A percentile compares a stretch with the other conserved stretches of the same genome.
phyloP scores from a whole-genome alignment of 2,329 filamentous ascomycete species.

The Aureobasidium subglaciale region DNA sequence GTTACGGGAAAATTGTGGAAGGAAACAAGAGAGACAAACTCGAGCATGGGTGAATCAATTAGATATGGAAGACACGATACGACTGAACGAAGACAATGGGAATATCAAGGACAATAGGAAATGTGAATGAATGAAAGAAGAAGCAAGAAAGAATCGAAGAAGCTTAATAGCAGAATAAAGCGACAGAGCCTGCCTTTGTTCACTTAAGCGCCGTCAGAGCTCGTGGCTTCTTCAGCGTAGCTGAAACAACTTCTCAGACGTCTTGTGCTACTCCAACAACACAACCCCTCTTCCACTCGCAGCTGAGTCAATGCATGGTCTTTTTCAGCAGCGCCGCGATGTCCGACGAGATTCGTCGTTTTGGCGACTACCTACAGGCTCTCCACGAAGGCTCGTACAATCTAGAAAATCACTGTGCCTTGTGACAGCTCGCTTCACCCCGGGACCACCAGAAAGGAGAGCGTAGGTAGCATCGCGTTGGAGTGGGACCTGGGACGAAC shows the following conservation, averaged over 20 bases:
- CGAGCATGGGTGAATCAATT: background rate
- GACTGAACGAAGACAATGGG: constrained; percentile 16
- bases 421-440: no score
- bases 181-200: background rate
- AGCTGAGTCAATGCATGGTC: no score
- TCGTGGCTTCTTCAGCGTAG: background rate
- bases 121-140: constrained; percentile 17
- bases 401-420: no score
- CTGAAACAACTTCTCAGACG: constrained; percentile 9
- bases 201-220: background rate
- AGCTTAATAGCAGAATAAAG: constrained; percentile 1
- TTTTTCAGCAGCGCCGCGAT: no score
- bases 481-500: no score
- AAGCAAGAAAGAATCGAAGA: constrained; percentile 18
- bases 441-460: no score
- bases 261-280: background rate
- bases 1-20: constrained; percentile 1
- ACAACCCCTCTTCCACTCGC: no score
- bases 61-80: constrained; percentile 15
- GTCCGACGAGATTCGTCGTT: no score
- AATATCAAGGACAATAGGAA: constrained; percentile 15
- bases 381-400: no score
- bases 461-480: no score
- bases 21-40: background rate
- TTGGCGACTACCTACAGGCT: no score